phyloP scores from a whole-genome alignment of 2,329 filamentous ascomycete species.

The Monosporascus sp. region DNA sequence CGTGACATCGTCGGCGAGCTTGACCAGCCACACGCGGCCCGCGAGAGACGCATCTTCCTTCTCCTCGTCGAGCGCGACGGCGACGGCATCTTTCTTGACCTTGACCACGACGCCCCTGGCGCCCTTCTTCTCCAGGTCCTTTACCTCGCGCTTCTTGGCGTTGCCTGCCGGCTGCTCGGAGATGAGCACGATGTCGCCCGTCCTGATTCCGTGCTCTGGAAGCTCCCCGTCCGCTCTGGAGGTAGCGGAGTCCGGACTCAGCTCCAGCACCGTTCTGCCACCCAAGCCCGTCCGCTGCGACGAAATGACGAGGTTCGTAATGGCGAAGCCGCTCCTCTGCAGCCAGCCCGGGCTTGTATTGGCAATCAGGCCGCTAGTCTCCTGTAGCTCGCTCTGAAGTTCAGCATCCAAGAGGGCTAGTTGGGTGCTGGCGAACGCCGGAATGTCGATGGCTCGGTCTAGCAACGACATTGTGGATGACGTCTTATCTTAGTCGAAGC shows the following conservation, averaged over 20 bases:
- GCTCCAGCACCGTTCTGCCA: conserved; percentile 83
- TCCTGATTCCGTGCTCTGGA: conserved; percentile 68
- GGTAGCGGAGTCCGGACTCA: conserved; percentile 67
- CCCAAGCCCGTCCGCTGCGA: conserved; percentile 84
- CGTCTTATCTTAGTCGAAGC: neutral
- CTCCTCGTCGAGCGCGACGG: conserved; percentile 66
- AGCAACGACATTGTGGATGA: conserved; percentile 29
- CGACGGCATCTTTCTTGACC: conserved; percentile 52
- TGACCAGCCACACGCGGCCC: conserved; percentile 57
- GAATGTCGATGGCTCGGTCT: conserved; percentile 50
- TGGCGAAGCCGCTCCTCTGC: conserved; percentile 70
- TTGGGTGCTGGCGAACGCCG: conserved; percentile 65
- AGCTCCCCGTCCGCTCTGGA: conserved; percentile 42
- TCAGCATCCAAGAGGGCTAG: conserved; percentile 65
- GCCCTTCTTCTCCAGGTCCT: conserved; percentile 63
- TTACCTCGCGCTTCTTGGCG: conserved; percentile 67
- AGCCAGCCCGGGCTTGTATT: conserved; percentile 63
- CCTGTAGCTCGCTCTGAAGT: conserved; percentile 64
- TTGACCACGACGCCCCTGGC: conserved; percentile 65
- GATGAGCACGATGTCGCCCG: conserved; percentile 73
- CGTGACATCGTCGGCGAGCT: conserved; percentile 64
- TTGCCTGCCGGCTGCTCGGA: conserved; percentile 68
- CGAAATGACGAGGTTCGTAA: conserved; percentile 67
- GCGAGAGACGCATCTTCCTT: conserved; percentile 39
- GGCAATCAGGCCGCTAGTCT: conserved; percentile 62